phyloP scores from a whole-genome alignment of 106 monocot genomes.

The Dendrobium officinale region DNA sequence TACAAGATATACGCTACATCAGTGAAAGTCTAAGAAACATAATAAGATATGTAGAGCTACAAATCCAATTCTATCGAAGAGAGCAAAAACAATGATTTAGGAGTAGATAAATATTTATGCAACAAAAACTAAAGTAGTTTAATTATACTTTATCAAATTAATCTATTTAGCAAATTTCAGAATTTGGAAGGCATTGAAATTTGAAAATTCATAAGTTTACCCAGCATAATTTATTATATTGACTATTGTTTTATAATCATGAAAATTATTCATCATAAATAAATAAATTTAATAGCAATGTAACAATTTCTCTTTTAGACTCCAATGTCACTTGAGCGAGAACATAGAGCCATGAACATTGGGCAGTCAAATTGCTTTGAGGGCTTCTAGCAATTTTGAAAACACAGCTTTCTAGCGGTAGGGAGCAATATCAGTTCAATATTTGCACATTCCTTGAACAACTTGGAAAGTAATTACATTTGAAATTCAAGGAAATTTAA shows the following conservation, averaged over 20 bases:
- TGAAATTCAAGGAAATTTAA: neutral
- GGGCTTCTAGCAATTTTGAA: neutral
- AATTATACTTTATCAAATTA: neutral
- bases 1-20: neutral
- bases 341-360: neutral
- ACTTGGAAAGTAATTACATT: neutral
- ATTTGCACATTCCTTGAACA: constrained; percentile 4
- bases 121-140: neutral
- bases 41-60: neutral
- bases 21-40: neutral
- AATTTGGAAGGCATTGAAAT: too few relatives aligned
- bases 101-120: neutral
- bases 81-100: neutral
- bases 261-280: neutral
- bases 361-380: neutral
- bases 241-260: neutral
- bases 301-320: too few relatives aligned
- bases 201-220: neutral
- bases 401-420: neutral
- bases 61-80: neutral
- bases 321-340: neutral
- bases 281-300: neutral
- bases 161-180: neutral
- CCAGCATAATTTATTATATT: neutral
- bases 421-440: neutral